These are phyloP conservation scores for Rhodofomes roseus DNA, from an alignment of 1,284 basidiomycete genomes.

Conservation along the genomic window DNA sequence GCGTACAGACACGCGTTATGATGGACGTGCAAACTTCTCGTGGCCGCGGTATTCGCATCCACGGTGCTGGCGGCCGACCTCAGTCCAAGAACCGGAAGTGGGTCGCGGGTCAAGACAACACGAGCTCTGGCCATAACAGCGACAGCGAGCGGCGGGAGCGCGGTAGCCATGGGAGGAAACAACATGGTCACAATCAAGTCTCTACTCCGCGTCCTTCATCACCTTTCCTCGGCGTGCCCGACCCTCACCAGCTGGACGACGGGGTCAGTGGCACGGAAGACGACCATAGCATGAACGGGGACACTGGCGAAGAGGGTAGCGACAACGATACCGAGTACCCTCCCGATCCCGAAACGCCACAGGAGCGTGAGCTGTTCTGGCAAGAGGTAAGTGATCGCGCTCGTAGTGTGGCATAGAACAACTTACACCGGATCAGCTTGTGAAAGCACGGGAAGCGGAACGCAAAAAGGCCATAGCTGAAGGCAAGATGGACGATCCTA, in stretches of 20 bases:
- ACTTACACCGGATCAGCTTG: constrained; percentile 42
- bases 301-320: constrained; percentile 21
- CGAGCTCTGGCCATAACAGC: constrained; percentile 15
- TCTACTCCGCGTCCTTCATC: constrained; percentile 13
- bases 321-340: constrained; percentile 23
- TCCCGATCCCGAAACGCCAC: constrained; percentile 43
- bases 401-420: constrained; percentile 13
- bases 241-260: constrained; percentile 18
- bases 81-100: constrained; percentile 27
- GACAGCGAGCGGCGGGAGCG: constrained; percentile 56
- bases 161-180: constrained; percentile 19
- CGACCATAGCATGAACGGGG: constrained; percentile 28
- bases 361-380: constrained; percentile 63
- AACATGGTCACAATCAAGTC: constrained; percentile 27
- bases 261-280: constrained; percentile 23
- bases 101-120: constrained; percentile 22
- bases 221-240: constrained; percentile 14
- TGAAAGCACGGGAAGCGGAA: constrained; percentile 72
- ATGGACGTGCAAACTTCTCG: background rate
- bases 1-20: background rate
- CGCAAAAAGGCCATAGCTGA: constrained; percentile 76
- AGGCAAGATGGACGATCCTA: constrained; percentile 86
- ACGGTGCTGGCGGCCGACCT: constrained; percentile 15
- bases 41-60: constrained; percentile 17
- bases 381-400: constrained; percentile 52